Conservation (phyloP, 2,329 filamentous ascomycete species). For the Ciborinia camelliae region DNA sequence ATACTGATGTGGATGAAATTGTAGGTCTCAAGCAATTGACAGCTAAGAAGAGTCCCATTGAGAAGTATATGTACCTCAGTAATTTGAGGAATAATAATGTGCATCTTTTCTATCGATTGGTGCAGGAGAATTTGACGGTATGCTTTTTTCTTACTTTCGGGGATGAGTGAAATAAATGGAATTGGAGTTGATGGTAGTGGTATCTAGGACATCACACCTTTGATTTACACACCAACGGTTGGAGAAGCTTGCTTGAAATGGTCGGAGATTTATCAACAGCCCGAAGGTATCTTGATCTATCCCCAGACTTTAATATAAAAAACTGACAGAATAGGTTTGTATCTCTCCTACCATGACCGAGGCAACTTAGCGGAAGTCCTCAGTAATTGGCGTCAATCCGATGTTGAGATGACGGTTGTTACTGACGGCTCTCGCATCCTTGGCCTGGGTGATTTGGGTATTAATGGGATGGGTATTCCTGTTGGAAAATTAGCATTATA, state of each 20-base stretch:
- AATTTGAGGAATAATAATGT: constrained; percentile 34
- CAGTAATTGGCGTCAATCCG: constrained; percentile 65
- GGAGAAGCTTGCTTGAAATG: constrained; percentile 71
- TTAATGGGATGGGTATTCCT: constrained; percentile 79
- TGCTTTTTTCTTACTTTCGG: constrained; percentile 1
- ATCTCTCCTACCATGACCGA: constrained; percentile 66
- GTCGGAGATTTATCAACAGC: constrained; percentile 71
- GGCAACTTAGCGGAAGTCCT: constrained; percentile 64
- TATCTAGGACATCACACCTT: constrained; percentile 45
- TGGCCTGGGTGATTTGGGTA: constrained; percentile 80
- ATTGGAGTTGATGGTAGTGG: not conserved
- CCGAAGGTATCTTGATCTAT: constrained; percentile 50
- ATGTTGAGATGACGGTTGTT: constrained; percentile 56
- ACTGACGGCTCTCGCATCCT: constrained; percentile 63
- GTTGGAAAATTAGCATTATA: constrained; percentile 79
- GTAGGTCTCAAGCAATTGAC: constrained; percentile 35
- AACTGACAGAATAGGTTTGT: constrained; percentile 46
- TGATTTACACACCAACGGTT: constrained; percentile 61
- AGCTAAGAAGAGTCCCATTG: constrained; percentile 33
- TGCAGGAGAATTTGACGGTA: constrained; percentile 33
- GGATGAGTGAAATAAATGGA: not conserved
- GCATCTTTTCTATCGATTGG: constrained; percentile 35
- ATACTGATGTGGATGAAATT: not conserved
- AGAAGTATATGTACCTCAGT: constrained; percentile 37
- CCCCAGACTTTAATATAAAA: too few relatives aligned